A percentile compares a stretch with the other conserved stretches of the same genome.
phyloP scores from a whole-genome alignment of 139 green algal genomes.

The Astrephomene gubernaculifera region DNA sequence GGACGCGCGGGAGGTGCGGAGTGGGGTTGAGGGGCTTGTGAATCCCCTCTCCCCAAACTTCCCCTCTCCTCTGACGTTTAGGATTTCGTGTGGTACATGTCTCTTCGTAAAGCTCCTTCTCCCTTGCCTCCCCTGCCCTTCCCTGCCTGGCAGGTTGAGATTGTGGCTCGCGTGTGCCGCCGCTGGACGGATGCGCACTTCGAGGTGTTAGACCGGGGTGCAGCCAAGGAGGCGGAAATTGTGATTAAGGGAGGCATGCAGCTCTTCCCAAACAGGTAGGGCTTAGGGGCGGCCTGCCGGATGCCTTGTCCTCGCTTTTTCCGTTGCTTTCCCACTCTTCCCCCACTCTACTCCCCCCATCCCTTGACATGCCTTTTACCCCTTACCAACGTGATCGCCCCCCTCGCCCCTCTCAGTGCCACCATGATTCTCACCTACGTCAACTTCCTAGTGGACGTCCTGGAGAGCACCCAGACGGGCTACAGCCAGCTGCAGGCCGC shows the following conservation, averaged over 20 bases:
- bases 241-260: slow-evolving; percentile 46
- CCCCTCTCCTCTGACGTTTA: background rate
- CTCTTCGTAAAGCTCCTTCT: too few species aligned
- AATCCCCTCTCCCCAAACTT: background rate
- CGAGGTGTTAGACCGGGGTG: slow-evolving; percentile 17
- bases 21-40: background rate
- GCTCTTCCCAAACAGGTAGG: slow-evolving; percentile 20
- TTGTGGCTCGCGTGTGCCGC: slow-evolving; percentile 53
- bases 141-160: slow-evolving; percentile 46
- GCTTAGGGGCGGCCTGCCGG: background rate
- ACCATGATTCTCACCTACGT: slow-evolving; percentile 26
- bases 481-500: slow-evolving; percentile 42
- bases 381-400: background rate
- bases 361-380: too few species aligned
- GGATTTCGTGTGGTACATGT: background rate
- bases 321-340: background rate
- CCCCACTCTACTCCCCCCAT: background rate
- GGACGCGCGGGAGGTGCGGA: slow-evolving; percentile 48
- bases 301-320: background rate
- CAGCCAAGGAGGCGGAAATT: slow-evolving; percentile 36
- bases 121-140: too few species aligned
- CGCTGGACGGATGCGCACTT: slow-evolving; percentile 42
- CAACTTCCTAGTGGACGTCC: slow-evolving; percentile 38
- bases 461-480: slow-evolving; percentile 26
- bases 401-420: background rate